Percentiles rank a stretch among this genome's conserved stretches.
phyloP scores from a whole-genome alignment of 2,329 filamentous ascomycete species.

The Basipetospora chlamydospora region DNA sequence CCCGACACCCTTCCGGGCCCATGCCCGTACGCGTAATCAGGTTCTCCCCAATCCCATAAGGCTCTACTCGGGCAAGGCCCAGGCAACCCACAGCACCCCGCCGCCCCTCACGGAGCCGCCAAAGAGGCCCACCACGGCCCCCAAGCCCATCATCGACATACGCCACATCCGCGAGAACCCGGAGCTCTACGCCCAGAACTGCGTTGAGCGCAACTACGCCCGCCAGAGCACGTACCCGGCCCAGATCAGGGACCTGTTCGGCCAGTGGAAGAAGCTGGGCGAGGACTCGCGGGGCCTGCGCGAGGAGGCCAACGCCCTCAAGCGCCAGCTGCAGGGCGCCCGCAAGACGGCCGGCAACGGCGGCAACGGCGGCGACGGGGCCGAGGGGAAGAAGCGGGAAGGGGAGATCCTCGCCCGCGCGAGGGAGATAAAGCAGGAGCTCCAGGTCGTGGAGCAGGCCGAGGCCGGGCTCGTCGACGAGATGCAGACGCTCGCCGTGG shows the following conservation, averaged over 20 bases:
- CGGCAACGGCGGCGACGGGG: slow-evolving; percentile 8
- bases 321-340: slow-evolving; percentile 33
- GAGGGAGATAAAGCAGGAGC: slow-evolving; percentile 45
- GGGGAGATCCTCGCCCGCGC: slow-evolving; percentile 45
- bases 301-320: slow-evolving; percentile 51
- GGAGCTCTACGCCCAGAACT: slow-evolving; percentile 68
- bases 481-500: slow-evolving; percentile 60
- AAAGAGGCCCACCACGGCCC: slow-evolving; percentile 53
- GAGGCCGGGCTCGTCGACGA: slow-evolving; percentile 46
- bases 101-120: background rate
- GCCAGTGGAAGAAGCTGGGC: slow-evolving; percentile 47
- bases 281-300: slow-evolving; percentile 44
- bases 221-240: slow-evolving; percentile 37
- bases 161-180: slow-evolving; percentile 82
- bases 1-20: background rate
- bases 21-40: too few relatives aligned
- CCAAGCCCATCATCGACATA: slow-evolving; percentile 67
- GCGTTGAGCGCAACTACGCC: slow-evolving; percentile 70
- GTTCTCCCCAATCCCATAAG: background rate
- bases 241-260: slow-evolving; percentile 40
- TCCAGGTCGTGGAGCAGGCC: slow-evolving; percentile 44
- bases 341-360: slow-evolving; percentile 12
- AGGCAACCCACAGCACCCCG: background rate
- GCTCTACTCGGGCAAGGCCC: background rate
- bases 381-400: slow-evolving; percentile 25